These are phyloP conservation scores for Angophora floribunda DNA, from an alignment of 345 rosid genomes.

Conservation along the genomic window DNA sequence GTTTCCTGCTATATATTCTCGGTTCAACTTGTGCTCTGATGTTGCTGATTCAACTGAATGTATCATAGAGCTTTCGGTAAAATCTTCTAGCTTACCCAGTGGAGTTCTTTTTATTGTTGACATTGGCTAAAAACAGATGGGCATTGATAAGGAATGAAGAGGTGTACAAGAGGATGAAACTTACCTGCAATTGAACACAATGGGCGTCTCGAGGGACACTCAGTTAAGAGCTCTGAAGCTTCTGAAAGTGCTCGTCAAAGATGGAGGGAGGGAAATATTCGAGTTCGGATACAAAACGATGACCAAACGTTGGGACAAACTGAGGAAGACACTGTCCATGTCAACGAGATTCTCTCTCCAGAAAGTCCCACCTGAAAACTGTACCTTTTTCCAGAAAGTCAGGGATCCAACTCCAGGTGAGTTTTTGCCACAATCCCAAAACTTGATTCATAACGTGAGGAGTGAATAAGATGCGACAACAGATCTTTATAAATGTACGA, in stretches of 20 bases:
- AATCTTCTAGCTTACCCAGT: background rate
- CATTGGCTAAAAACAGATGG: constrained; percentile 31
- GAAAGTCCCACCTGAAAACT: constrained; percentile 24
- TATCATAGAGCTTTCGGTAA: background rate
- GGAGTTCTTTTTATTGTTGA: background rate
- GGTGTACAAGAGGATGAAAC: constrained; percentile 37
- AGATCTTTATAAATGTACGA: background rate
- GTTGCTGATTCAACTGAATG: background rate
- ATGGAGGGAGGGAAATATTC: constrained; percentile 4
- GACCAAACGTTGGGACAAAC: constrained; percentile 9
- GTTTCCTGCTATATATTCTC: background rate
- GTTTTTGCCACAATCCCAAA: background rate
- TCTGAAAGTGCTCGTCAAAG: constrained; percentile 28
- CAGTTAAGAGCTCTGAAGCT: constrained; percentile 46
- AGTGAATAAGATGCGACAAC: background rate
- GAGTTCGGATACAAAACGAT: constrained; percentile 10
- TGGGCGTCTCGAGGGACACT: constrained; percentile 50
- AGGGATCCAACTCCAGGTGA: constrained; percentile 23
- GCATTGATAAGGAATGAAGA: constrained; percentile 46
- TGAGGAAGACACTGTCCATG: background rate
- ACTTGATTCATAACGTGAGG: background rate
- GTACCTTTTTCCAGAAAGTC: constrained; percentile 21
- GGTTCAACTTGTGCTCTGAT: background rate
- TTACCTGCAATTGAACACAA: constrained; percentile 10
- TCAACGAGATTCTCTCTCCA: constrained; percentile 14